Evolutionary conservation across 2,329 filamentous ascomycete species (phyloP).

Genomic region (Saccharata proteae): DNA sequence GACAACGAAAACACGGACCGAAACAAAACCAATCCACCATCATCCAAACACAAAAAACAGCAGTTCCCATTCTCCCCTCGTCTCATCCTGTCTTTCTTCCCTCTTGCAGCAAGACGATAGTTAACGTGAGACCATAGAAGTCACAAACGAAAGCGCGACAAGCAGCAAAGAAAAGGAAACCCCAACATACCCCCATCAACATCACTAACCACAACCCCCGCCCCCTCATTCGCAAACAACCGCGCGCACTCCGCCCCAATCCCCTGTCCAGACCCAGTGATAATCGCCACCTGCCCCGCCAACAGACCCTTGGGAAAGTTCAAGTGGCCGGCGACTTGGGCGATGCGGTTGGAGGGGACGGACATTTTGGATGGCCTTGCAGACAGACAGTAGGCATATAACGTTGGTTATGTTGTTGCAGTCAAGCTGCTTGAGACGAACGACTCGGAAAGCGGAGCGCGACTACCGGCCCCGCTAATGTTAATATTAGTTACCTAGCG

Average conservation of each 20-base stretch:
- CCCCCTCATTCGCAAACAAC: slow-evolving; percentile 78
- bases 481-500: too few relatives aligned
- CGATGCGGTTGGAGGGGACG: slow-evolving; percentile 42
- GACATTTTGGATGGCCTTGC: too few relatives aligned
- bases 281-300: slow-evolving; percentile 69
- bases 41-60: too few relatives aligned
- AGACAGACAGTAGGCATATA: too few relatives aligned
- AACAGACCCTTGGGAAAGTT: slow-evolving; percentile 74
- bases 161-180: not conserved
- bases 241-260: slow-evolving; percentile 77
- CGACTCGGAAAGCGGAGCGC: too few relatives aligned
- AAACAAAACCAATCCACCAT: too few relatives aligned
- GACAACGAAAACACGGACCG: too few relatives aligned
- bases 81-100: slow-evolving; percentile 1
- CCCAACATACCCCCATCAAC: slow-evolving; percentile 54
- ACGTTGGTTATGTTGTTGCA: too few relatives aligned
- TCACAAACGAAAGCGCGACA: not conserved
- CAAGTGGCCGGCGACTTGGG: slow-evolving; percentile 65
- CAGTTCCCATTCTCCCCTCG: not conserved
- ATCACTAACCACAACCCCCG: slow-evolving; percentile 72
- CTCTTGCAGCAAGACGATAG: slow-evolving; percentile 1
- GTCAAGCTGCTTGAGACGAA: too few relatives aligned
- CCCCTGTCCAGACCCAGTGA: slow-evolving; percentile 76
- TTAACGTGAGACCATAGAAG: too few relatives aligned
- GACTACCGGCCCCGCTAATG: too few relatives aligned